phyloP scores from a whole-genome alignment of 1,139 yeast genomes.

The Candida labiduridarum region DNA sequence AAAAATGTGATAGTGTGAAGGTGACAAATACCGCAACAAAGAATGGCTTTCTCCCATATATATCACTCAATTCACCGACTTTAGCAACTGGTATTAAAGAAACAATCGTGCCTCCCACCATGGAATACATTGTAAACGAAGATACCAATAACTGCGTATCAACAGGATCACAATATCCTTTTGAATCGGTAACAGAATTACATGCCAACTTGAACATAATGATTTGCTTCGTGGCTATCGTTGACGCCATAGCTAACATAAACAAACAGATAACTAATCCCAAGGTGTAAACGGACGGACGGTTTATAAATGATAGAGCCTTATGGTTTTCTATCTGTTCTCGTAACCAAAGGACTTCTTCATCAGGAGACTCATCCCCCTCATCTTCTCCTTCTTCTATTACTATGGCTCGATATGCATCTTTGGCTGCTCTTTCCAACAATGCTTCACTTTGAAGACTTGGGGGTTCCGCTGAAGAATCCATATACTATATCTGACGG shows the following conservation, averaged over 20 bases:
- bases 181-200: constrained; percentile 23
- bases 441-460: constrained; percentile 6
- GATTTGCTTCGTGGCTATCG: constrained; percentile 30
- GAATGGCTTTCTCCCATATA: constrained; percentile 59
- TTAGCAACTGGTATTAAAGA: constrained; percentile 43
- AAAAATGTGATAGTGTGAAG: constrained; percentile 25
- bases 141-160: constrained; percentile 37
- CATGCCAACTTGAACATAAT: constrained; percentile 38
- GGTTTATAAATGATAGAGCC: constrained; percentile 32
- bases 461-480: constrained; percentile 2
- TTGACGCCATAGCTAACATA: constrained; percentile 28
- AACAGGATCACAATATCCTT: constrained; percentile 32
- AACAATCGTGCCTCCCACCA: constrained; percentile 24
- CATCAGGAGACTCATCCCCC: constrained; percentile 29
- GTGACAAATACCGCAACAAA: constrained; percentile 36
- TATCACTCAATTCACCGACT: constrained; percentile 59
- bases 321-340: constrained; percentile 37
- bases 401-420: constrained; percentile 34
- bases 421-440: constrained; percentile 28
- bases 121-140: constrained; percentile 28
- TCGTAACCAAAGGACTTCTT: constrained; percentile 39
- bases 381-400: constrained; percentile 20
- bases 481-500: not conserved
- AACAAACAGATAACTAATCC: constrained; percentile 27
- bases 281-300: constrained; percentile 37